Evolutionary conservation across 148 eudicot genomes (phyloP), one percentile per base, ranked within the genome.

Genomic region (Heliosperma pusillum): DNA sequence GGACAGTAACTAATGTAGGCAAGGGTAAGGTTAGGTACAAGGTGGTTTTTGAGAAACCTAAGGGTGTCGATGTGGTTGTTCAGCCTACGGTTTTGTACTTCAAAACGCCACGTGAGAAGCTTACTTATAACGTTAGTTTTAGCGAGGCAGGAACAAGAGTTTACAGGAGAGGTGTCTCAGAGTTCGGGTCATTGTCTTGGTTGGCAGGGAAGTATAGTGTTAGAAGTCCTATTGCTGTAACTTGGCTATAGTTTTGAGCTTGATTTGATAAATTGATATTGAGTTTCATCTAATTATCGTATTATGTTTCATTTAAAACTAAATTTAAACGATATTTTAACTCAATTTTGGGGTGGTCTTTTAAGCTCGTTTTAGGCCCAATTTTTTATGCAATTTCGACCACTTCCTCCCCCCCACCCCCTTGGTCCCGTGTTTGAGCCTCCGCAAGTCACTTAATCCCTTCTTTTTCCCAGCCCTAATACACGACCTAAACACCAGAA

Each of bases 1-100:
- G 95, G 69, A 87, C 86, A 20, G 85, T 88, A 30, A 88, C 85
- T 11, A 88, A 90, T 79, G 95, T 90, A 30, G 95, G 95, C 33
- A 74, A 4, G 13, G 68, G 73, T 15, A 70, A 16, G 68, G 80
- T 86, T 36, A 77, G 29, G 50, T 90, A 88, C 64, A 74, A 55
- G 71, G 92, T 82, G 30, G 30, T 66, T 22, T 83, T 85, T 17
- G 40, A 24, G 10, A 78, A 76, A 44, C 95, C 92, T 7, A 73
- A 78, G 33, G 87, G 87, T 61, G 85, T 88, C 22, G 67, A 80
- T 12, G 76, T 90, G 50, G 71, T 33, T n/a, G 87, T 88, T 33
- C 29, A 81, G 76, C 95, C 95, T n/a, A 21, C 58, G 56, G 83
- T 81, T 13, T 72, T 90, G 69, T 65, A 52, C 1, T 90, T 88